Evolutionary conservation across 1,139 yeast genomes (phyloP), one percentile per base, ranked within the genome.

Genomic region (Ashbya aceris): DNA sequence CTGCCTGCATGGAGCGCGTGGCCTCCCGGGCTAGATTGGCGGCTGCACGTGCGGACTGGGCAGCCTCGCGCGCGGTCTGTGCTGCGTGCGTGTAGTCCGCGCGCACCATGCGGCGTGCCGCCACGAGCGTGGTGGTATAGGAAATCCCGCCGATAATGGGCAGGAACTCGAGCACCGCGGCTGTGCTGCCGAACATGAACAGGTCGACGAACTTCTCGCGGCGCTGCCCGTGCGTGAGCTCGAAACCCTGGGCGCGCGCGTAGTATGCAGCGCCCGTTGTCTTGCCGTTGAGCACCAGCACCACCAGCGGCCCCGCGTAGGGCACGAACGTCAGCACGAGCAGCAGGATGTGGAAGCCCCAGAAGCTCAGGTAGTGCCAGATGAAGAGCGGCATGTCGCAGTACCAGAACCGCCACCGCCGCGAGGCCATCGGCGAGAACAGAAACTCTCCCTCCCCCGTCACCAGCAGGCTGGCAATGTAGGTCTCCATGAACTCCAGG

Each of bases 131-230:
- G 20, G 37, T 34, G 37, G 29, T 20, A 8, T 34, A 34, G n/a
- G 37, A 14, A 23, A 34, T 34, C 4, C 37, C 37, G 27, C 37
- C 37, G n/a, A 34, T 14, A 10, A 34, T 6, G 11, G 37, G 37
- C 29, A 34, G 11, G 29, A 27, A 34, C 29, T 34, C 37, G n/a
- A 34, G 11, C 11, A 23, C 17, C 7, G 14, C n/a, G n/a, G 29
- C 37, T 3, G 37, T 34, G 9, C 37, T n/a, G 14, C 37, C 37
- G 14, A 34, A 34, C 37, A 34, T 34, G 37, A 34, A 34, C 11
- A 34, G 29, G 12, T 34, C 37, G 17, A 34, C 9, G 29, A n/a
- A 10, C 29, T 34, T 34, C 17, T 29, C 29, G 13, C 14, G 20
- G 11, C 11, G 11, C 14, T 34, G 37, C 17, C 4, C n/a, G 29